Percentiles rank a stretch among this genome's conserved stretches.
These are phyloP conservation scores for Lyophyllum shimeji DNA, from an alignment of 768 basidiomycete species.

Conservation along the genomic window DNA sequence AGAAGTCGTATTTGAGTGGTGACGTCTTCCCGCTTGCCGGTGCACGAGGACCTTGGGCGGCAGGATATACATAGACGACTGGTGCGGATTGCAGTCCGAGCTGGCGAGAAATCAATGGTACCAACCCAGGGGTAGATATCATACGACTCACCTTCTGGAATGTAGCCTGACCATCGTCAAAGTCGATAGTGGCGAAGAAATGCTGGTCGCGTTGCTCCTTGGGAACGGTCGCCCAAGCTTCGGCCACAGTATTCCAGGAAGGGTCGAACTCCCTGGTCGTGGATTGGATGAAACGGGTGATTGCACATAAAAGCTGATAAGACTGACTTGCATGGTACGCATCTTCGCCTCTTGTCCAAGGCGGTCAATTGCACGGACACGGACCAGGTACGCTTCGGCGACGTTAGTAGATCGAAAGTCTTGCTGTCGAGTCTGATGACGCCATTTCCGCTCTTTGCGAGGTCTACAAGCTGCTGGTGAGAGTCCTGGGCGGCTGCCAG, in stretches of 20 bases:
- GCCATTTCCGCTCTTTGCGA: slow-evolving; percentile 74
- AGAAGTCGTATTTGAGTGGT: slow-evolving; percentile 77
- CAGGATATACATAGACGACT: slow-evolving; percentile 72
- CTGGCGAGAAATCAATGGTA: slow-evolving; percentile 35
- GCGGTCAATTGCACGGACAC: slow-evolving; percentile 90
- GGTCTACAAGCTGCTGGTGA: slow-evolving; percentile 61
- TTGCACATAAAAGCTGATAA: neutral
- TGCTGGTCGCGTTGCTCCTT: slow-evolving; percentile 69
- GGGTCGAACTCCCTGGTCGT: slow-evolving; percentile 82
- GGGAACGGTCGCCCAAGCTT: slow-evolving; percentile 73
- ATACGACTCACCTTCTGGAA: slow-evolving; percentile 72
- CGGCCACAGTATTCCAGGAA: slow-evolving; percentile 75
- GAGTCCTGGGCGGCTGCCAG: slow-evolving; percentile 30
- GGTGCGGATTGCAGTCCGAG: slow-evolving; percentile 85
- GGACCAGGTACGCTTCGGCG: slow-evolving; percentile 81
- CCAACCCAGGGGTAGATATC: neutral
- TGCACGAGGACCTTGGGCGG: slow-evolving; percentile 68
- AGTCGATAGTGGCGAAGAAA: slow-evolving; percentile 93
- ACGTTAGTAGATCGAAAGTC: slow-evolving; percentile 75
- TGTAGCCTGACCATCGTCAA: slow-evolving; percentile 68
- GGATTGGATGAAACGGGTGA: slow-evolving; percentile 4
- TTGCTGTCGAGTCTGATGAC: slow-evolving; percentile 77
- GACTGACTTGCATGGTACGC: slow-evolving; percentile 89
- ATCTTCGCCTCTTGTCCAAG: slow-evolving; percentile 75
- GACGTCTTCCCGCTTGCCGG: slow-evolving; percentile 53